Evolutionary conservation across 2,329 filamentous ascomycete genomes (phyloP).

Genomic region (Xylaria sp.): DNA sequence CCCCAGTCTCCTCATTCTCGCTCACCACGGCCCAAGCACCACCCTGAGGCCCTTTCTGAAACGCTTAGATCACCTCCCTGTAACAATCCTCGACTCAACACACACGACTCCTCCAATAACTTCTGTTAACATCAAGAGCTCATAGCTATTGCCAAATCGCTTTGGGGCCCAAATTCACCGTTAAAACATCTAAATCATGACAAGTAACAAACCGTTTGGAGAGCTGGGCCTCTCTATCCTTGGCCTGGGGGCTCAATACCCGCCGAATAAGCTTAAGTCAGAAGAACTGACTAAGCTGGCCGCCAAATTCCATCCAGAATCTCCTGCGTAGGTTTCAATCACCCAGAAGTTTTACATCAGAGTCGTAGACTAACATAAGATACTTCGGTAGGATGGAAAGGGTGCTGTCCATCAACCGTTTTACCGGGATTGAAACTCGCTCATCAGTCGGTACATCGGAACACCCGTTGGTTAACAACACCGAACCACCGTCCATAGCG

Average conservation of each 20-base stretch:
- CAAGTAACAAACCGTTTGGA: conserved; percentile 48
- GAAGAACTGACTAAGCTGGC: conserved; percentile 58
- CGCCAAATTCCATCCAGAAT: conserved; percentile 63
- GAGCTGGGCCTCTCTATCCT: conserved; percentile 65
- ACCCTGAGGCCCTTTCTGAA: conserved; percentile 17
- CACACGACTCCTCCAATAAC: background rate
- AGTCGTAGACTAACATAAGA: background rate
- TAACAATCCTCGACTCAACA: background rate
- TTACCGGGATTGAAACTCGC: conserved; percentile 67
- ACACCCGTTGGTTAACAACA: conserved; percentile 65
- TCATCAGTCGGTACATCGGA: conserved; percentile 66
- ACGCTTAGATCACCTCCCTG: conserved; percentile 15
- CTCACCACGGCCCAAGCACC: background rate
- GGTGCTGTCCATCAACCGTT: conserved; percentile 66
- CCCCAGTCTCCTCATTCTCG: background rate
- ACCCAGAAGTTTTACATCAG: background rate
- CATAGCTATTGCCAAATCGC: background rate
- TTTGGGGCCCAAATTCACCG: background rate
- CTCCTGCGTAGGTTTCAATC: conserved; percentile 57
- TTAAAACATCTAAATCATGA: conserved; percentile 43
- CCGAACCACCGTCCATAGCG: conserved; percentile 56
- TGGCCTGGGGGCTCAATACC: conserved; percentile 65
- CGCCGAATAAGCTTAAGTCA: conserved; percentile 58
- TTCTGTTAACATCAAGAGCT: background rate
- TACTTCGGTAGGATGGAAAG: conserved; percentile 60